phyloP scores from a whole-genome alignment of 2,329 filamentous ascomycete species.

The Penicillium sp. region DNA sequence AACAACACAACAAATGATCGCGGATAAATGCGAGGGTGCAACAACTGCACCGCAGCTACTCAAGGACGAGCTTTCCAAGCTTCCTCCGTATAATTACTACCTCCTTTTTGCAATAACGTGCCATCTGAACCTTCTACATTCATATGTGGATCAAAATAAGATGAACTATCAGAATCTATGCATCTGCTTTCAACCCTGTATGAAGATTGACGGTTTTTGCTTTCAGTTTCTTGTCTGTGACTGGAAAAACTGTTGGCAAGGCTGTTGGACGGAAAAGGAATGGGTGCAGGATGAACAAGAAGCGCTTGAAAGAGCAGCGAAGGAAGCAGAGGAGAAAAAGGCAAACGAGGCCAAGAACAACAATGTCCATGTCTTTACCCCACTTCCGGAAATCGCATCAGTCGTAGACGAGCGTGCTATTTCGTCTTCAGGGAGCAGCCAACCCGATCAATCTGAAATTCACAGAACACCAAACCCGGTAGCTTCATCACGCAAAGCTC shows the following conservation, averaged over 20 bases:
- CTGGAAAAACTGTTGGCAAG: slow-evolving; percentile 96
- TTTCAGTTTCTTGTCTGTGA: slow-evolving; percentile 94
- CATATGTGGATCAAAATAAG: slow-evolving; percentile 92
- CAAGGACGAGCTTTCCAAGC: slow-evolving; percentile 83
- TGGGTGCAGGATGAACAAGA: slow-evolving; percentile 59
- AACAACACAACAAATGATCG: slow-evolving; percentile 71
- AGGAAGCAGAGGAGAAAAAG: slow-evolving; percentile 10
- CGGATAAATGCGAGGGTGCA: slow-evolving; percentile 72
- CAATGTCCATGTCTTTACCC: slow-evolving; percentile 13
- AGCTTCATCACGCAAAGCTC: slow-evolving; percentile 8
- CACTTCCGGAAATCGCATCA: slow-evolving; percentile 4
- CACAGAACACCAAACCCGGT: slow-evolving; percentile 23
- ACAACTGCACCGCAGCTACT: slow-evolving; percentile 79
- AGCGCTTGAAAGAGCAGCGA: slow-evolving; percentile 31
- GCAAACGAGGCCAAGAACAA: slow-evolving; percentile 19
- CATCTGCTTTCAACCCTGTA: slow-evolving; percentile 94
- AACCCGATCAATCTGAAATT: slow-evolving; percentile 32
- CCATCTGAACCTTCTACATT: slow-evolving; percentile 85
- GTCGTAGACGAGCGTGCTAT: slow-evolving; percentile 53
- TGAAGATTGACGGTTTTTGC: slow-evolving; percentile 92
- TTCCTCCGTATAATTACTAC: slow-evolving; percentile 98
- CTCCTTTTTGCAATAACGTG: slow-evolving; percentile 96
- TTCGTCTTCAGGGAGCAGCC: slow-evolving; percentile 64
- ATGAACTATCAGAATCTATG: slow-evolving; percentile 96
- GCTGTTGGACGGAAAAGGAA: slow-evolving; percentile 83